phyloP scores from a whole-genome alignment of 1,284 basidiomycete genomes.

The Moesziomyces parantarcticus region DNA sequence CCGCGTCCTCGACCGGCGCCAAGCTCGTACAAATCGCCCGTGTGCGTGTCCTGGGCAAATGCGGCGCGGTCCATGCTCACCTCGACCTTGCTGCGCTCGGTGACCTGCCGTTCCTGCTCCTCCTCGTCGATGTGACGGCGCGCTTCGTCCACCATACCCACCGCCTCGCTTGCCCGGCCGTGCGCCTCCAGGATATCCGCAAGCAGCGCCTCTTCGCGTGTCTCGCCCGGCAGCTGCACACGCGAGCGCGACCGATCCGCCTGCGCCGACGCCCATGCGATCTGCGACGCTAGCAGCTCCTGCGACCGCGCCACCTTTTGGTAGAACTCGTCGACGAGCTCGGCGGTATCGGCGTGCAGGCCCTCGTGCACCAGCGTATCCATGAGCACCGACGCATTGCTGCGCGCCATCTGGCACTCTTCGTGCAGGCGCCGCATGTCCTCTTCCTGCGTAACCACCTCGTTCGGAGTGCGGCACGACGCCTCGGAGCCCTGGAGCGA shows the following conservation, averaged over 20 bases:
- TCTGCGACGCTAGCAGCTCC: constrained; percentile 49
- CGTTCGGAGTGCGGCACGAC: neutral
- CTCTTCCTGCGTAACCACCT: constrained; percentile 29
- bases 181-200: constrained; percentile 56
- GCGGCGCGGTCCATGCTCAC: constrained; percentile 46
- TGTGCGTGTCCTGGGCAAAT: constrained; percentile 30
- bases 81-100: constrained; percentile 50
- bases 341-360: constrained; percentile 15
- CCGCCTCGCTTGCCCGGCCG: constrained; percentile 36
- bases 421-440: constrained; percentile 55
- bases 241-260: constrained; percentile 29
- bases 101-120: constrained; percentile 46
- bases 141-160: constrained; percentile 42
- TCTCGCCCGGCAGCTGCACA: constrained; percentile 12
- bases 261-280: constrained; percentile 55
- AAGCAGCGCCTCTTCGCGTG: constrained; percentile 45
- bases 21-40: constrained; percentile 41
- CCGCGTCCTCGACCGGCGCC: neutral
- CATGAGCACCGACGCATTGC: constrained; percentile 45
- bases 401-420: constrained; percentile 53
- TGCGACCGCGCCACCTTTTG: constrained; percentile 38
- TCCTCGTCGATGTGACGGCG: constrained; percentile 35
- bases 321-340: constrained; percentile 45
- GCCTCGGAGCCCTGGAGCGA: constrained; percentile 4
- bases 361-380: constrained; percentile 47